These are phyloP conservation scores for peach (Prunus persica) DNA, from an alignment of 306 rosid species.

Conservation along the genomic window Prunus_persica_NCBIv2 NC_034014.1:30254501-30255000, in stretches of 20 bases:
- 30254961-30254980: slow-evolving; percentile 8
- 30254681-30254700: neutral
- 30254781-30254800: neutral
- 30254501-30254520: neutral
- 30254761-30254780: slow-evolving; percentile 7
- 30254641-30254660: neutral
- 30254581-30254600: neutral
- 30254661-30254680: neutral
- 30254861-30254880: slow-evolving; percentile 22
- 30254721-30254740: slow-evolving; percentile 7
- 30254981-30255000: slow-evolving; percentile 26
- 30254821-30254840: slow-evolving; percentile 11
- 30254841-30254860: slow-evolving; percentile 30
- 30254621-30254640: neutral
- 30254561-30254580: neutral
- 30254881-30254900: slow-evolving; percentile 30
- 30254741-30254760: neutral
- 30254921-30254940: neutral
- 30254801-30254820: neutral
- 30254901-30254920: slow-evolving; percentile 33
- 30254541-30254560: neutral
- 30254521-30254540: neutral
- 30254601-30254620: neutral
- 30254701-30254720: slow-evolving; percentile 4
- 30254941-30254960: neutral